These are phyloP conservation scores for Eremochloa ophiuroides DNA, from an alignment of 176 grass and related monocot genomes.

Conservation along the genomic window DNA sequence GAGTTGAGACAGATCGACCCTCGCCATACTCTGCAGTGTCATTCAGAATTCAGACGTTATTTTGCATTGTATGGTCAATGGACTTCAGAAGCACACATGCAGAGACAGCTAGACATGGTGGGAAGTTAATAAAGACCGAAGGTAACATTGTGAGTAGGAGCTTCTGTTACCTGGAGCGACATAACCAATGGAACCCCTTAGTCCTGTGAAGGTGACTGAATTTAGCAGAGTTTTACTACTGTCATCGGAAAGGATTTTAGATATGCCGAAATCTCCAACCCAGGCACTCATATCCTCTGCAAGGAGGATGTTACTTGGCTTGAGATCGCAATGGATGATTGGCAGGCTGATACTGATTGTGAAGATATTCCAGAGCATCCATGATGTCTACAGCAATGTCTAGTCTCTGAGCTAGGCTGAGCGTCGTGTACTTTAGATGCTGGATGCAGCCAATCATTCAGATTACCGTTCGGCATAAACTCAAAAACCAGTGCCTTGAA, in stretches of 20 bases:
- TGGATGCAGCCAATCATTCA: constrained; percentile 36
- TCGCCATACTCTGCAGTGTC: constrained; percentile 19
- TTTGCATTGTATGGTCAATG: not conserved
- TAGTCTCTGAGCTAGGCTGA: constrained; percentile 10
- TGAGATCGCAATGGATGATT: constrained; percentile 57
- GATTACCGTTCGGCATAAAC: constrained; percentile 24
- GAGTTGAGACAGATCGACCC: not conserved
- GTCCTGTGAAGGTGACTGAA: constrained; percentile 2
- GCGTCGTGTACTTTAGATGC: not conserved
- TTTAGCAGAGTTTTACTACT: not conserved
- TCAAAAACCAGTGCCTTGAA: constrained; percentile 38
- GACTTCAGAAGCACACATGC: not conserved
- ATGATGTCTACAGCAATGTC: constrained; percentile 11
- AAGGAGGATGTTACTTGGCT: constrained; percentile 59
- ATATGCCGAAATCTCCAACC: constrained; percentile 47
- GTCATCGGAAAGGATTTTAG: constrained; percentile 30
- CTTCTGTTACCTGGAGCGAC: constrained; percentile 40
- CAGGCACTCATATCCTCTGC: constrained; percentile 47
- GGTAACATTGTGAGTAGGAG: not conserved
- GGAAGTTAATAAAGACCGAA: not conserved
- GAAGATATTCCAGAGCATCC: constrained; percentile 32
- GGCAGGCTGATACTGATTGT: constrained; percentile 21
- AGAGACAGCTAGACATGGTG: not conserved
- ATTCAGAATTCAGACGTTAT: not conserved
- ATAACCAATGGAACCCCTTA: constrained; percentile 47